Percentiles rank a stretch among this genome's conserved stretches.
Evolutionary conservation across 208 protist species (phyloP).

Genomic region (Trypanosoma congolense): DNA sequence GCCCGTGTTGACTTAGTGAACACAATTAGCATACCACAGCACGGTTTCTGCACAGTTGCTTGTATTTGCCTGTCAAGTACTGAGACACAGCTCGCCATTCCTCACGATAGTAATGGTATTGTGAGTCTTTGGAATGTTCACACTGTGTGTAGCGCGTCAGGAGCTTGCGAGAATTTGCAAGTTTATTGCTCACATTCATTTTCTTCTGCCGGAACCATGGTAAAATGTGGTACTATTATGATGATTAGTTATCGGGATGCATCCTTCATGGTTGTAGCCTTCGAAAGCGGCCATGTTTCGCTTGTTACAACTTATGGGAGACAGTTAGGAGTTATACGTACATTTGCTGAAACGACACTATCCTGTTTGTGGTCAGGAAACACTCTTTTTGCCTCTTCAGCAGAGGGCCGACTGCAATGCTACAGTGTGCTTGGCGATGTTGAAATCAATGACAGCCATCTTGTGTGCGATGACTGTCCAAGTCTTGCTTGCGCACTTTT

Average conservation of each 20-base stretch:
- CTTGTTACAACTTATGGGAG: conserved; percentile 25
- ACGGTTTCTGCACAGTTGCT: conserved; percentile 63
- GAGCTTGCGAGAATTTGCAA: conserved; percentile 7
- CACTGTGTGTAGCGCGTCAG: background rate
- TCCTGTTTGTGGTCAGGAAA: conserved; percentile 44
- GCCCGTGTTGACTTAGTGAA: conserved; percentile 25
- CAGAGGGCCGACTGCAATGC: conserved; percentile 63
- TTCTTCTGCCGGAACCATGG: conserved; percentile 24
- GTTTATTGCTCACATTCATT: conserved; percentile 31
- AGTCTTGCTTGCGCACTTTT: conserved; percentile 25
- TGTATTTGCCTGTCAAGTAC: conserved; percentile 11
- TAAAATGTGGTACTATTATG: conserved; percentile 81
- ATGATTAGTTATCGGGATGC: conserved; percentile 40
- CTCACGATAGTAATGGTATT: conserved; percentile 46
- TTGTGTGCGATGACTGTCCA: background rate
- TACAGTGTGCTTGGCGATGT: conserved; percentile 24
- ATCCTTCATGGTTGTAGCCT: conserved; percentile 21
- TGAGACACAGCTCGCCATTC: conserved; percentile 34
- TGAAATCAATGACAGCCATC: background rate
- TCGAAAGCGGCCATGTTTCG: conserved; percentile 77
- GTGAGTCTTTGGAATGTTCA: conserved; percentile 36
- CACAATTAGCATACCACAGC: conserved; percentile 51
- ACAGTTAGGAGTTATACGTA: conserved; percentile 34
- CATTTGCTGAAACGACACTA: conserved; percentile 67
- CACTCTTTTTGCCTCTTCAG: conserved; percentile 51